phyloP scores from a whole-genome alignment of 2,329 filamentous ascomycete genomes.

The Orbilia ellipsospora region DNA sequence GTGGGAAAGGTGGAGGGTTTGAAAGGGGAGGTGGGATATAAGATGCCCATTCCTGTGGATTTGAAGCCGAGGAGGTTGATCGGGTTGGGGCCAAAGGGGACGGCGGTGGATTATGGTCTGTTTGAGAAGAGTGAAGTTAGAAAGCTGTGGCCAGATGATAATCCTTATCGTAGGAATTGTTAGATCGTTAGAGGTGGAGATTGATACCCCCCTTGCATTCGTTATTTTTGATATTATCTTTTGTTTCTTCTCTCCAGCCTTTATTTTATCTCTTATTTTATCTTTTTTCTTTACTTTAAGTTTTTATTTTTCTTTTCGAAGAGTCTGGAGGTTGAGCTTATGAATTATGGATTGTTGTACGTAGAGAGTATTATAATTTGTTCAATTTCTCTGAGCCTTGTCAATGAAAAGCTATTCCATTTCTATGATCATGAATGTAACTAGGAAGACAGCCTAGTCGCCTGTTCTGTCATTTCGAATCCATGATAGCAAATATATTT shows the following conservation, averaged over 20 bases:
- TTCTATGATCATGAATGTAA: too few relatives aligned
- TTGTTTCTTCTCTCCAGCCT: not conserved
- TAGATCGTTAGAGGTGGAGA: conserved; percentile 4
- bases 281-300: too few relatives aligned
- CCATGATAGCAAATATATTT: too few relatives aligned
- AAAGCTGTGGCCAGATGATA: conserved; percentile 40
- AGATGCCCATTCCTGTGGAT: conserved; percentile 65
- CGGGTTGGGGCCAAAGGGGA: conserved; percentile 48
- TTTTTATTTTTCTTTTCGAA: too few relatives aligned
- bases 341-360: too few relatives aligned
- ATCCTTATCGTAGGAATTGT: conserved; percentile 41
- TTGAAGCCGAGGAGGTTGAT: conserved; percentile 60
- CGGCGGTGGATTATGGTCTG: conserved; percentile 39
- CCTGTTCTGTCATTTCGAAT: too few relatives aligned
- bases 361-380: too few relatives aligned
- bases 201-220: not conserved
- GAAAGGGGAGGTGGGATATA: conserved; percentile 67
- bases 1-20: conserved; percentile 66
- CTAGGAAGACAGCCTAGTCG: too few relatives aligned
- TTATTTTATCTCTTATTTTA: too few relatives aligned
- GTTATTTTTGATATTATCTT: not conserved
- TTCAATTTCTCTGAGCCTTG: too few relatives aligned
- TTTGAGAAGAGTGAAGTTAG: conserved; percentile 33
- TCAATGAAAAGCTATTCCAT: too few relatives aligned
- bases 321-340: too few relatives aligned